Conservation (phyloP, 805 yeast genomes). For the Kazachstania psychrophila region DNA sequence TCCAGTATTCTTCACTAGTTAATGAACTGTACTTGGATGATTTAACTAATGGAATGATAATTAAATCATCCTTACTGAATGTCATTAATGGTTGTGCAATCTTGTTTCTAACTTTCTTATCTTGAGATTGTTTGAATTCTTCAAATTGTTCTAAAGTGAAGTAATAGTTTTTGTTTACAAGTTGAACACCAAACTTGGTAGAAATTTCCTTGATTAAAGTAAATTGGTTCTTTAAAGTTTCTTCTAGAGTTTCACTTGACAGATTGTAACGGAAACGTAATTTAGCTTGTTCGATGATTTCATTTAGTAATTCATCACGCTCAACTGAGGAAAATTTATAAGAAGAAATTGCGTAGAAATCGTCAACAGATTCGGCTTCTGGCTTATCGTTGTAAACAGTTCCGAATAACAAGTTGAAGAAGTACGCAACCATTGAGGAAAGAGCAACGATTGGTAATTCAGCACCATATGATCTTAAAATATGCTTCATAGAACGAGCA, state of each 20-base stretch:
- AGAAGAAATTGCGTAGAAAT: conserved; percentile 35
- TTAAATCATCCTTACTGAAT: conserved; percentile 52
- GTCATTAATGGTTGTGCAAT: conserved; percentile 32
- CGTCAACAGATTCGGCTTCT: conserved; percentile 36
- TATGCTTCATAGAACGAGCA: conserved; percentile 71
- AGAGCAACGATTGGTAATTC: conserved; percentile 44
- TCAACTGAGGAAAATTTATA: conserved; percentile 39
- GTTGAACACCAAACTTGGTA: conserved; percentile 76
- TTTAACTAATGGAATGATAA: conserved; percentile 69
- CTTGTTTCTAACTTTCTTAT: conserved; percentile 32
- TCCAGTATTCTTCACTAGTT: conserved; percentile 67
- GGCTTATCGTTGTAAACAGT: conserved; percentile 35
- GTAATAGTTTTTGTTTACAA: conserved; percentile 41
- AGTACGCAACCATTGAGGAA: conserved; percentile 55
- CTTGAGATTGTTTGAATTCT: conserved; percentile 23
- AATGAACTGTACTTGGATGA: conserved; percentile 57
- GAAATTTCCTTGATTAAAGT: conserved; percentile 61
- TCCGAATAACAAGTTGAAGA: conserved; percentile 66
- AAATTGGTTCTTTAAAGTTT: conserved; percentile 32
- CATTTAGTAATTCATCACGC: conserved; percentile 35
- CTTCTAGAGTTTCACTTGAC: conserved; percentile 39
- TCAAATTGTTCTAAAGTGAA: conserved; percentile 35
- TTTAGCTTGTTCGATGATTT: conserved; percentile 44
- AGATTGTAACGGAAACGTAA: conserved; percentile 57
- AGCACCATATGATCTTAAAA: conserved; percentile 43